Evolutionary conservation across 352 stramenopile genomes (phyloP).

Genomic region (Globisporangium perplexum): DNA sequence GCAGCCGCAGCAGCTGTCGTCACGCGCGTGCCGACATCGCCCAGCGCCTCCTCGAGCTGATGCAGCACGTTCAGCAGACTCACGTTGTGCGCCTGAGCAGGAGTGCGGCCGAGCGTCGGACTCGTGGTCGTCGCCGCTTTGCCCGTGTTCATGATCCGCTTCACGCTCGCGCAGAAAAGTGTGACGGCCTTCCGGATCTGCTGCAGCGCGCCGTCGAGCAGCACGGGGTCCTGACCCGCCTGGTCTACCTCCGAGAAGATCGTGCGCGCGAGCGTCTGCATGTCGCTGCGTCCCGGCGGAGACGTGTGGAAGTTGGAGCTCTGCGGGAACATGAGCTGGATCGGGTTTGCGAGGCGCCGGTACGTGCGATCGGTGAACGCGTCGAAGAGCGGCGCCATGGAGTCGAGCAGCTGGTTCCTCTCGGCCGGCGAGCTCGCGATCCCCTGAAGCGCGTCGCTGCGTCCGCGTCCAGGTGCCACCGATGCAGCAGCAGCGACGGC

Average conservation of each 20-base stretch:
- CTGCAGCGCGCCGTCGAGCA: constrained; percentile 49
- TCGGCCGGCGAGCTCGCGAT: constrained; percentile 41
- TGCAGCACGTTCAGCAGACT: constrained; percentile 59
- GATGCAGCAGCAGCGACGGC: constrained; percentile 3
- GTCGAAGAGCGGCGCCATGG: constrained; percentile 60
- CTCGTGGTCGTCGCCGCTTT: constrained; percentile 40
- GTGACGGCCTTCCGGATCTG: constrained; percentile 60
- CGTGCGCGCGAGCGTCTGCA: constrained; percentile 73
- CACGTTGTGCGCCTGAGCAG: constrained; percentile 77
- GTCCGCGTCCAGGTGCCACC: background rate
- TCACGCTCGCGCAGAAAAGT: constrained; percentile 65
- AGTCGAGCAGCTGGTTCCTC: constrained; percentile 60
- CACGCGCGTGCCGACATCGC: constrained; percentile 50
- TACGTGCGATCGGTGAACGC: constrained; percentile 65
- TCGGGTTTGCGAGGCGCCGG: constrained; percentile 60
- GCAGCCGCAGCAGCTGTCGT: constrained; percentile 4
- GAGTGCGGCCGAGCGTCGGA: constrained; percentile 46
- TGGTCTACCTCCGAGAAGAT: constrained; percentile 70
- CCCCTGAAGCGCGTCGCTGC: constrained; percentile 15
- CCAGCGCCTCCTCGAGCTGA: constrained; percentile 55
- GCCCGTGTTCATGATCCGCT: constrained; percentile 68
- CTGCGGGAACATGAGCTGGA: constrained; percentile 87
- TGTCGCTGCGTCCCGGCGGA: constrained; percentile 72
- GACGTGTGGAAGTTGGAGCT: constrained; percentile 80
- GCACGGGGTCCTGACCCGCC: constrained; percentile 44